Evolutionary conservation across 495 filamentous ascomycete species (phyloP), one percentile per base, ranked within the genome.

Genomic region (Penicillium atrosanguineum): DNA sequence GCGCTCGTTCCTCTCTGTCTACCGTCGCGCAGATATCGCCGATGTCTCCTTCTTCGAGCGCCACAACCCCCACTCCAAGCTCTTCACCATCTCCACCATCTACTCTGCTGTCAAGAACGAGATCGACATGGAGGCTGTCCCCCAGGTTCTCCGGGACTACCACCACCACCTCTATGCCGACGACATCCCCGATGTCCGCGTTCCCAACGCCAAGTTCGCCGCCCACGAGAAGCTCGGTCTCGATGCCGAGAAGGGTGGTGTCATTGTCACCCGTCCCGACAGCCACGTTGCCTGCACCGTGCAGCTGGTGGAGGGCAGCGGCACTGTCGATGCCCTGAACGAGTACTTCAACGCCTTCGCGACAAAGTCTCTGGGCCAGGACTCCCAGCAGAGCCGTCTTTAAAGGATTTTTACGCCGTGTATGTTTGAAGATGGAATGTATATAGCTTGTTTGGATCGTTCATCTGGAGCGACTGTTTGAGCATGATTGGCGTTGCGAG

Each of bases 201-300:
- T 88, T 1, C 87, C 87, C 0, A 73, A 85, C 42, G 86, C 87
- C 18, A 73, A 72, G 53, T 89, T 84, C 25, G 76, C 88, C 9
- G 90, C 90, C 23, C 91, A 96, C 74, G 84, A 87, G 44, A 95
- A 93, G 79, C 87, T 95, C 77, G 91, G 91, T 0, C 67, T 95
- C 21, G 79, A 88, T 57, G 70, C 85, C 59, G 84, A 87, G 50
- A 80, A 72, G 60, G 91, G 90, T 20, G 89, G 85, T 48, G 79
- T 95, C 7, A 83, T 94, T 14, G 85, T 96, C 37, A 88, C 92
- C 26, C 74, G 91, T 41, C 91, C 91, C 0, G 91, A 96, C 69
- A 89, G 89, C 29, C 92, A 95, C 71, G 84, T 95, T 52, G 89
- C 87, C 12, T 83, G 87, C 50, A 86, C 89, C 18, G 81, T 88